Evolutionary conservation across 106 monocot species (phyloP), one percentile per base, ranked within the genome.

Genomic region (Hemerocallis citrina): DNA sequence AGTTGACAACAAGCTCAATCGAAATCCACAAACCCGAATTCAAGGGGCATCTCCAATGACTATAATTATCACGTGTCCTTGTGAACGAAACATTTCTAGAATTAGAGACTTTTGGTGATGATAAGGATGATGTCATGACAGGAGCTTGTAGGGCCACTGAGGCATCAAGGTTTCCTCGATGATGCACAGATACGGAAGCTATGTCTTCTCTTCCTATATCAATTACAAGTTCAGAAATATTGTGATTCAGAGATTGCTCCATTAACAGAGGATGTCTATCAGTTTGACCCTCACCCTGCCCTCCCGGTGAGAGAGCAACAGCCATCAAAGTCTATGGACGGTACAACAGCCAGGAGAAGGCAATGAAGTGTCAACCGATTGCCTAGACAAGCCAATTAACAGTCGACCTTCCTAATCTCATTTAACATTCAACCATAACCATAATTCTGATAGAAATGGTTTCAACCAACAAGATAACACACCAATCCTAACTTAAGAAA

Each of bases 1-100:
- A 22, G 67, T 78, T 82, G 22, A 85, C 79, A 38, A 77, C 45
- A 68, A 90, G 76, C 64, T 85, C 82, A 11, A 85, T 44, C 14
- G 82, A 85, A 52, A 85, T 85, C 90, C 85, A 85, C 17, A 85
- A 48, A 20, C 79, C 90, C 35, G 90, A 90, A 65, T 90, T 90
- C 40, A 82, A 29, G 41, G 82, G 81, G 56, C 79, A 82, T 69
- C 82, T 73, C 21, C 66, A 77, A 8, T 41, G 85, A 37, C 67
- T 67, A 71, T 83, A 63, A 40, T 59, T 59, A 36, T 59, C 59
- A 23, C 39, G 25, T 40, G 39, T 59, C 39, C 59, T 59, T 59
- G 39, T 4, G 12, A 59, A 40, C 44, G 76, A 32, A 37, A 48
- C 57, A 68, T 77, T 80, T 68, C 52, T 65, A 33, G 67, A 22